A percentile compares a stretch with the other conserved stretches of the same genome.
phyloP scores from a whole-genome alignment of 2,329 filamentous ascomycete genomes.

The Penicillium sp. region DNA sequence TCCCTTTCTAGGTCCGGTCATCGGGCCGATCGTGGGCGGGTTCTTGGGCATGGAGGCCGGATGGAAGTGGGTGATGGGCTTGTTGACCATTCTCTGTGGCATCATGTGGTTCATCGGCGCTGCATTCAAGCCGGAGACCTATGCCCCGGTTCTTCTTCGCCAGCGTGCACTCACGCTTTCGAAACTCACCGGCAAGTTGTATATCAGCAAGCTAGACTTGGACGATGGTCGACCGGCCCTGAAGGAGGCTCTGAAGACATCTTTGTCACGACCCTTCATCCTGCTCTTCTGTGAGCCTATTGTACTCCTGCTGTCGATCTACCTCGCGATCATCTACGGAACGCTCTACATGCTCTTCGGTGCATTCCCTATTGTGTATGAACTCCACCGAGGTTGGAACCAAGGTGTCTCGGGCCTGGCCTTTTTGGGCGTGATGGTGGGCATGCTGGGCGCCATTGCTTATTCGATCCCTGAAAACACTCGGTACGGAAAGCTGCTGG shows the following conservation, averaged over 20 bases:
- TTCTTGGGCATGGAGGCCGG: conserved; percentile 64
- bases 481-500: conserved; percentile 41
- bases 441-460: conserved; percentile 38
- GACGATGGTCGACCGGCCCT: conserved; percentile 44
- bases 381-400: conserved; percentile 46
- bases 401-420: conserved; percentile 49
- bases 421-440: conserved; percentile 50
- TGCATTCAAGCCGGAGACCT: conserved; percentile 39
- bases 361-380: conserved; percentile 52
- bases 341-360: conserved; percentile 55
- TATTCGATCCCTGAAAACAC: conserved; percentile 45
- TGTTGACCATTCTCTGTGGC: conserved; percentile 63
- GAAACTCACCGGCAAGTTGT: conserved; percentile 51
- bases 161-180: conserved; percentile 49
- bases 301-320: conserved; percentile 49
- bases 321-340: conserved; percentile 53
- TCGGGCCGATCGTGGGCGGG: conserved; percentile 65
- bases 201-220: conserved; percentile 41
- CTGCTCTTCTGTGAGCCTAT: conserved; percentile 53
- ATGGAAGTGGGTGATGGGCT: conserved; percentile 68
- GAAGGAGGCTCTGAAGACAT: conserved; percentile 44
- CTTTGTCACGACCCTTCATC: conserved; percentile 50
- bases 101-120: conserved; percentile 49
- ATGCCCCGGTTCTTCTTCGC: conserved; percentile 52
- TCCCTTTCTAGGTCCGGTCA: conserved; percentile 65